Base-by-base conservation (phyloP, 768 basidiomycete species). In the Brasilioporus rufonigricans region DNA sequence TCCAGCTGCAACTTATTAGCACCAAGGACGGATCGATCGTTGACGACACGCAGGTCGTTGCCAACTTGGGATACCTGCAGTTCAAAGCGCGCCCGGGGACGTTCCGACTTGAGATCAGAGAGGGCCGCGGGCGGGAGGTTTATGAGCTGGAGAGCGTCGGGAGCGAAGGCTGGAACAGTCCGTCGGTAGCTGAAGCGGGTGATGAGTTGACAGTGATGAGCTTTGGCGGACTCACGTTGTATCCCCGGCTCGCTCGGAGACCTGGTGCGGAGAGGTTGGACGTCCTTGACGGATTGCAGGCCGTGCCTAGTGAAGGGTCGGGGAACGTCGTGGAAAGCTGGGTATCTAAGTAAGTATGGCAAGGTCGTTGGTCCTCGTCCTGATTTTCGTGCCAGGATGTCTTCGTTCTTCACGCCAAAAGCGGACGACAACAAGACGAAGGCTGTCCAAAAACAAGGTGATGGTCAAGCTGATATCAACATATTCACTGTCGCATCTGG, bases 401-500 rank as follows among this genome's bases (percentile, higher is more conserved):
- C 73, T 55, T 80, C 78, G 11, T 58, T 83, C 24, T 80, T 80
- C 65, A 72, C 33, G 19, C 53, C 58, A 53, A 66, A 73, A 54
- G 44, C 48, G 13, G 64, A 72, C 27, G 63, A 63, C n/a, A 35
- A 27, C 19, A 27, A 48, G 27, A 57, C 60, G 1, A 60, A 57
- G 33, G 61, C 51, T 46, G 32, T 65, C 18, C 58, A 60, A 9
- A 73, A 74, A 44, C 68, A 56, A 40, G 59, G 52, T 6, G 52
- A 67, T 35, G 65, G 72, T 35, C 88, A 91, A 61, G 94, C 96
- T 8, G 92, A 97, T 31, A 97, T 98, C 73, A 98, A 99, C 64
- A 96, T 99, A 60, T 98, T 99, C 73, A 99, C 97, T 0, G 96
- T 99, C 18, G 97, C 97, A 8, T 98, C 97, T 1, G 97, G 97